Conservation (phyloP, 1,139 yeast species). For the Blastobotrys malaysiensis region DNA sequence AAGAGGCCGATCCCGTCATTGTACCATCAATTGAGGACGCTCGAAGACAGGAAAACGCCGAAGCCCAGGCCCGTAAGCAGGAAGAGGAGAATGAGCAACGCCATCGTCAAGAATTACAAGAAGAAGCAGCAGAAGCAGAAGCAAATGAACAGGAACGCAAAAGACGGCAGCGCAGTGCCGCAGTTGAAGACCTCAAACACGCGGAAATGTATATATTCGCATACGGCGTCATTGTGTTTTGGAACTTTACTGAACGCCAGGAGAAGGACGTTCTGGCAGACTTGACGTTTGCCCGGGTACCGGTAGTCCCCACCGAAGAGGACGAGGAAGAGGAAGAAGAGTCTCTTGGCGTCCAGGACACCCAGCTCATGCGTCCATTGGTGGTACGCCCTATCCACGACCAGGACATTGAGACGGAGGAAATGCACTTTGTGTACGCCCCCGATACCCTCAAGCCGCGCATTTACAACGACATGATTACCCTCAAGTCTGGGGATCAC, state of each 20-base stretch:
- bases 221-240: conserved; percentile 92
- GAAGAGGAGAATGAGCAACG: conserved; percentile 14
- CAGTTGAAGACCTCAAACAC: conserved; percentile 48
- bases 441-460: conserved; percentile 77
- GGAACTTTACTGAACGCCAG: conserved; percentile 92
- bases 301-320: conserved; percentile 7
- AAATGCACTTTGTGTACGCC: conserved; percentile 88
- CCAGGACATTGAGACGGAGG: conserved; percentile 91
- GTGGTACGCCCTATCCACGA: conserved; percentile 75
- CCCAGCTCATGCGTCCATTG: conserved; percentile 33
- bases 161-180: conserved; percentile 29
- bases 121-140: neutral
- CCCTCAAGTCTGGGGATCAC: conserved; percentile 86
- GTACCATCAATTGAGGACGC: conserved; percentile 2
- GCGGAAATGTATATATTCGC: conserved; percentile 88
- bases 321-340: conserved; percentile 18
- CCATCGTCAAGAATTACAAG: conserved; percentile 5
- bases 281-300: conserved; percentile 60
- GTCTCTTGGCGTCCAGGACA: conserved; percentile 9
- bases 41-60: neutral
- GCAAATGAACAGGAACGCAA: conserved; percentile 19
- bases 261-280: conserved; percentile 93
- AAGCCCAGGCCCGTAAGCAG: conserved; percentile 18
- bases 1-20: neutral
- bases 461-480: conserved; percentile 90